These are phyloP conservation scores for Nemania sp. DNA, from an alignment of 2,329 filamentous ascomycete species.

Conservation along the genomic window DNA sequence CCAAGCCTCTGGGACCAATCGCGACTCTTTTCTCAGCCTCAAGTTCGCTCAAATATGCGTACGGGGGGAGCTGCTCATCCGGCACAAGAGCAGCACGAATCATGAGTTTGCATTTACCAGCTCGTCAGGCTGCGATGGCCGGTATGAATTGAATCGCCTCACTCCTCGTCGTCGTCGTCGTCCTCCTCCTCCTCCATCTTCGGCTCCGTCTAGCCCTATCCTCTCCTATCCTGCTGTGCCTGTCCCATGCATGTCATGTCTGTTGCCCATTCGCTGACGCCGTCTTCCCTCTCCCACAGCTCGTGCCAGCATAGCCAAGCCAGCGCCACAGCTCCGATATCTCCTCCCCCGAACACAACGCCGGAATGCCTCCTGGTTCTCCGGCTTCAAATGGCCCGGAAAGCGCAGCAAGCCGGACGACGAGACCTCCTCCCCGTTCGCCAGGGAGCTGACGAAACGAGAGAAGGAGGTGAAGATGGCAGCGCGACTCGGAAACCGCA, in stretches of 20 bases:
- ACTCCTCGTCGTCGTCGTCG: not conserved
- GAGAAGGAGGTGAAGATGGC: constrained; percentile 44
- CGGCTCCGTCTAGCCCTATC: too few species aligned
- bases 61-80: constrained; percentile 13
- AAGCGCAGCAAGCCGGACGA: constrained; percentile 17
- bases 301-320: constrained; percentile 30
- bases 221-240: not conserved
- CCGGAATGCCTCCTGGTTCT: constrained; percentile 51
- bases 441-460: constrained; percentile 15
- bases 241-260: not conserved
- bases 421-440: constrained; percentile 20
- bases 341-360: constrained; percentile 42
- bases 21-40: constrained; percentile 19
- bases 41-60: not conserved
- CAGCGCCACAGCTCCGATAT: constrained; percentile 33
- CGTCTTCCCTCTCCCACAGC: constrained; percentile 17
- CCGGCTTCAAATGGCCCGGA: constrained; percentile 28
- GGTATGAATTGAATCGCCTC: constrained; percentile 52
- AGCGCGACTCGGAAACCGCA: constrained; percentile 49
- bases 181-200: too few species aligned
- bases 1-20: constrained; percentile 2
- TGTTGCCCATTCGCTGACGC: constrained; percentile 10
- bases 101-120: constrained; percentile 70
- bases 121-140: constrained; percentile 62
- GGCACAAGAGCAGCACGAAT: constrained; percentile 26